These are phyloP conservation scores for Bromus sterilis DNA, from an alignment of 176 grass and related monocot species.

Conservation along the genomic window DNA sequence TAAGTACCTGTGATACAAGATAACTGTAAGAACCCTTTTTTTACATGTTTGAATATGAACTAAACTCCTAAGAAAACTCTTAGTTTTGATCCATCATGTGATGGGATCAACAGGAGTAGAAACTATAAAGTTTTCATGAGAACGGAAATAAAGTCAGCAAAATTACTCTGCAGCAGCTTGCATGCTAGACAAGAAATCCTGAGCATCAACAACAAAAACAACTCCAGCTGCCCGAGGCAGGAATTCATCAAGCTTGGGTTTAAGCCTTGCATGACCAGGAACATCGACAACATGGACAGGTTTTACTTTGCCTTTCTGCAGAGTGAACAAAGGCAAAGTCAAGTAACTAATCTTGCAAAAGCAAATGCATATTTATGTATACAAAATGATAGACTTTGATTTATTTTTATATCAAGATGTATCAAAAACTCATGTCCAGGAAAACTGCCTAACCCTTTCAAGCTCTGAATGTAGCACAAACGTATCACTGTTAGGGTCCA, in stretches of 20 bases:
- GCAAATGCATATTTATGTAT: neutral
- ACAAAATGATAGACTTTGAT: neutral
- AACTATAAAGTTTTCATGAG: neutral
- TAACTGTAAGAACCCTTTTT: neutral
- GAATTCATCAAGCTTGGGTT: conserved; percentile 82
- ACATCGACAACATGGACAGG: conserved; percentile 88
- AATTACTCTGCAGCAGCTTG: conserved; percentile 83
- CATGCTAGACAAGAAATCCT: conserved; percentile 84
- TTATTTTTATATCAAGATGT: neutral
- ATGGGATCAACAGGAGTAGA: neutral
- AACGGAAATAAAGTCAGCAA: neutral
- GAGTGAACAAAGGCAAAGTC: neutral
- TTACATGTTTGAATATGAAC: neutral
- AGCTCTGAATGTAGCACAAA: conserved; percentile 80
- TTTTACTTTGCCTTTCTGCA: conserved; percentile 72
- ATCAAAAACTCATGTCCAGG: neutral
- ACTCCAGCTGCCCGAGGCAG: conserved; percentile 70
- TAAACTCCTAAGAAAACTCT: neutral
- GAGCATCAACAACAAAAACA: conserved; percentile 79
- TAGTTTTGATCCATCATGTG: neutral
- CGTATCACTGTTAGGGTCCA: conserved; percentile 84
- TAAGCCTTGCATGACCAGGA: conserved; percentile 93
- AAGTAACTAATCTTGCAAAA: neutral
- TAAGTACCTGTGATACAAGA: conserved; percentile 51
- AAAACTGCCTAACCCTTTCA: conserved; percentile 44